These are phyloP conservation scores for Aspergillus melleus DNA, from an alignment of 2,329 filamentous ascomycete species.

Conservation along the genomic window DNA sequence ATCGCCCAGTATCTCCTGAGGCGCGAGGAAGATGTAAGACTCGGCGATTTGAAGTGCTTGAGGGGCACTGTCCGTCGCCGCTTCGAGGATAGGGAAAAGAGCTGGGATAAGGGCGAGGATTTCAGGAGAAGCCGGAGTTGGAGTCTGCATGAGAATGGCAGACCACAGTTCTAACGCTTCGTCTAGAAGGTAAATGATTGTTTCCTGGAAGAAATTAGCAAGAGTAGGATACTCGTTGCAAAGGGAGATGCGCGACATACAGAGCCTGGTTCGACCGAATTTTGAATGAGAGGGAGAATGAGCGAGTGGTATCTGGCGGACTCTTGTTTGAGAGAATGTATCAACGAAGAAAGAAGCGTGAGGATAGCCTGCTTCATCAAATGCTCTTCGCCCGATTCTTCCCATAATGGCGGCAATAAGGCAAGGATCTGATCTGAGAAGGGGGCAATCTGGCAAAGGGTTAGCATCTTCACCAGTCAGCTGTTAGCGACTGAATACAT, in stretches of 20 bases:
- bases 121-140: conserved; percentile 58
- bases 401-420: conserved; percentile 80
- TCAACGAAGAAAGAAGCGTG: conserved; percentile 78
- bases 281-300: conserved; percentile 78
- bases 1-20: conserved; percentile 45
- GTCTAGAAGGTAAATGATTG: conserved; percentile 81
- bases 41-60: conserved; percentile 66
- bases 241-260: conserved; percentile 40
- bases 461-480: conserved; percentile 4
- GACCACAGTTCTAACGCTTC: conserved; percentile 90
- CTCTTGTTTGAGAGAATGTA: conserved; percentile 78
- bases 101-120: conserved; percentile 64
- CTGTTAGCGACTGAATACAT: conserved; percentile 21
- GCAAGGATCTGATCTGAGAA: conserved; percentile 79
- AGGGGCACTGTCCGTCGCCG: conserved; percentile 63
- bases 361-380: conserved; percentile 93
- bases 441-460: conserved; percentile 51
- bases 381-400: conserved; percentile 79
- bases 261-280: conserved; percentile 74
- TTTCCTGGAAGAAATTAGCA: conserved; percentile 42
- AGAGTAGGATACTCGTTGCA: background rate
- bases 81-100: conserved; percentile 66
- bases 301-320: conserved; percentile 76
- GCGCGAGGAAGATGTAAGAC: conserved; percentile 68
- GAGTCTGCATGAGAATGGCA: conserved; percentile 68